Evolutionary conservation across 371 early-diverging fungal species (phyloP), one percentile per base, ranked within the genome.

Genomic region (Circinella minor): DNA sequence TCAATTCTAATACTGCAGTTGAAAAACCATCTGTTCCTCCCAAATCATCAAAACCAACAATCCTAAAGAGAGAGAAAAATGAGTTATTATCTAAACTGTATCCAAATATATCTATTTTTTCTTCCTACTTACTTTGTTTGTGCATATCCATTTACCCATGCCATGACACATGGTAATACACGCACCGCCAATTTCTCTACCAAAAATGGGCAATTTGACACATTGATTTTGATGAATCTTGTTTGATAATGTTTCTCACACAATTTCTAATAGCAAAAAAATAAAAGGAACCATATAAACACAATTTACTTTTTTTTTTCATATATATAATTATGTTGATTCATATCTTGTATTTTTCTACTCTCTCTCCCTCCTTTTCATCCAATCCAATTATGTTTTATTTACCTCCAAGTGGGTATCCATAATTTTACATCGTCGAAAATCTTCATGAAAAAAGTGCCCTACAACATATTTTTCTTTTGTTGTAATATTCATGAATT

Each of bases 1-100:
- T 88, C 57, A 86, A 75, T 76, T 98, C 97, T 9, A 98, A 80
- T 48, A 84, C 66, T 8, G 88, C 78, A 3, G 96, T 97, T 46
- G 87, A 81, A 70, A 99, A 98, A 59, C 85, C 81, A 77, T 97
- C 98, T 6, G 88, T 89, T 73, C 93, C 93, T 15, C 97, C 96
- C 10, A 99, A 81, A 37, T 94, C 97, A 55, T 99, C 99, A 86
- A 99, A 99, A 0, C 99, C 98, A 70, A 97, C 86, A 43, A 99
- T 72, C 55, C 96, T 95, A 76, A 37, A 39, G 38, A 36, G 27
- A 55, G 48, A n/a, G 37, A 48, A 64, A 51, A 51, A 63, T 51
- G 55, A 27, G 63, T 20, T 15, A 36, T 66, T 37, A 59, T 39
- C 8, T 55, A 63, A 54, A 68, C 37, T 54, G 49, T 4, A n/a